Percentiles rank a stretch among this genome's conserved stretches.
These are phyloP conservation scores for Umbilicus rupestris DNA, from an alignment of 164 flowering plant genomes.

Conservation along the genomic window DNA sequence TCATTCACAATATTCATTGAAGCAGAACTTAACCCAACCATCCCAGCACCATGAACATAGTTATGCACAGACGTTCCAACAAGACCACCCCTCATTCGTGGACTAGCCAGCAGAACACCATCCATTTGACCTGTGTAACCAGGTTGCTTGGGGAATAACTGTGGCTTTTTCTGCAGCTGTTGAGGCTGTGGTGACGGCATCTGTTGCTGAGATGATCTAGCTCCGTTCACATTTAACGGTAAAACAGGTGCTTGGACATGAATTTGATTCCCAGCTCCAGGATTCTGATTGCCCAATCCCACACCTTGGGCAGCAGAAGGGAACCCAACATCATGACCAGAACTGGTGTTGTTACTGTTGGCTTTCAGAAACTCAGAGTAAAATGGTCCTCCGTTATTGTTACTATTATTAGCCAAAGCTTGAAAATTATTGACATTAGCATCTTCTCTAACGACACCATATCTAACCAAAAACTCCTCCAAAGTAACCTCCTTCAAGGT, in stretches of 20 bases:
- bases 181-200: too few relatives aligned
- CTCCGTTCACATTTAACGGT: slow-evolving; percentile 51
- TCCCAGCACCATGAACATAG: slow-evolving; percentile 42
- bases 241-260: slow-evolving; percentile 25
- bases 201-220: slow-evolving; percentile 33
- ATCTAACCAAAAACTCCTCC: slow-evolving; percentile 69
- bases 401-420: too few relatives aligned
- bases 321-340: too few relatives aligned
- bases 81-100: slow-evolving; percentile 32
- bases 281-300: too few relatives aligned
- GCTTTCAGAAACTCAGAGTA: too few relatives aligned
- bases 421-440: too few relatives aligned
- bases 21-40: slow-evolving; percentile 49
- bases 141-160: slow-evolving; percentile 32
- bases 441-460: slow-evolving; percentile 74
- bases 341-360: too few relatives aligned
- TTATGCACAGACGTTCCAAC: too few relatives aligned
- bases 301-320: too few relatives aligned
- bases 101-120: slow-evolving; percentile 33
- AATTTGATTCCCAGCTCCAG: slow-evolving; percentile 24
- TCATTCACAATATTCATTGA: slow-evolving; percentile 30
- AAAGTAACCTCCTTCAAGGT: slow-evolving; percentile 65
- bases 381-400: too few relatives aligned
- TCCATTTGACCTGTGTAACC: slow-evolving; percentile 29
- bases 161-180: slow-evolving; percentile 20